Percentiles rank a stretch among this genome's conserved stretches.
Conservation (phyloP, 805 yeast genomes). For the Candida ortonii region DNA sequence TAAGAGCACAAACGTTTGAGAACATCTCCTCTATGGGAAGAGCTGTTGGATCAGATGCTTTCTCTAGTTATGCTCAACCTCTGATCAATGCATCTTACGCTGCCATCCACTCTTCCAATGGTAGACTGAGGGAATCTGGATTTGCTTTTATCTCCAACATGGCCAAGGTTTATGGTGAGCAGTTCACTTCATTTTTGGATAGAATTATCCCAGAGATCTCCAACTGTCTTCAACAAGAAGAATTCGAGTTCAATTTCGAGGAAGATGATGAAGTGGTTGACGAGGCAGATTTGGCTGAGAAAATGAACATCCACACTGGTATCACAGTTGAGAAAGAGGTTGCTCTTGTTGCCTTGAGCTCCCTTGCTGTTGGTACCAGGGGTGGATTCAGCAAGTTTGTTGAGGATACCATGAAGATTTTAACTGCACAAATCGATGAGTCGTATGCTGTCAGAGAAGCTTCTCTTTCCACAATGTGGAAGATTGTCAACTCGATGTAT, state of each 20-base stretch:
- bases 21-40: slow-evolving; percentile 92
- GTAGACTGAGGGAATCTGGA: slow-evolving; percentile 91
- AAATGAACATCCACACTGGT: slow-evolving; percentile 87
- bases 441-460: slow-evolving; percentile 91
- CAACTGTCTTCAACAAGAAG: slow-evolving; percentile 82
- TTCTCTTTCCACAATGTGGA: slow-evolving; percentile 81
- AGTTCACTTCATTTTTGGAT: slow-evolving; percentile 81
- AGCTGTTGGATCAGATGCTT: slow-evolving; percentile 91
- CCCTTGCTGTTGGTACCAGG: slow-evolving; percentile 84
- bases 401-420: slow-evolving; percentile 60
- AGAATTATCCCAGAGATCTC: slow-evolving; percentile 80
- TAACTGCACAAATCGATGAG: slow-evolving; percentile 72
- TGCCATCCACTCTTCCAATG: slow-evolving; percentile 71
- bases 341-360: slow-evolving; percentile 87
- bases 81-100: slow-evolving; percentile 83
- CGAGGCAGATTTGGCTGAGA: slow-evolving; percentile 64
- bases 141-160: slow-evolving; percentile 89
- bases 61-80: slow-evolving; percentile 82
- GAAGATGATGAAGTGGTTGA: slow-evolving; percentile 49
- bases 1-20: slow-evolving; percentile 90
- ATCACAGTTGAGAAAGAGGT: slow-evolving; percentile 94
- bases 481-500: slow-evolving; percentile 69
- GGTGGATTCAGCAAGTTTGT: slow-evolving; percentile 75
- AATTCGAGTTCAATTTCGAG: slow-evolving; percentile 64
- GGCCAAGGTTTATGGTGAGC: slow-evolving; percentile 92